These are phyloP conservation scores for Lentithecium fluviatile DNA, from an alignment of 495 filamentous ascomycete genomes.

Conservation along the genomic window DNA sequence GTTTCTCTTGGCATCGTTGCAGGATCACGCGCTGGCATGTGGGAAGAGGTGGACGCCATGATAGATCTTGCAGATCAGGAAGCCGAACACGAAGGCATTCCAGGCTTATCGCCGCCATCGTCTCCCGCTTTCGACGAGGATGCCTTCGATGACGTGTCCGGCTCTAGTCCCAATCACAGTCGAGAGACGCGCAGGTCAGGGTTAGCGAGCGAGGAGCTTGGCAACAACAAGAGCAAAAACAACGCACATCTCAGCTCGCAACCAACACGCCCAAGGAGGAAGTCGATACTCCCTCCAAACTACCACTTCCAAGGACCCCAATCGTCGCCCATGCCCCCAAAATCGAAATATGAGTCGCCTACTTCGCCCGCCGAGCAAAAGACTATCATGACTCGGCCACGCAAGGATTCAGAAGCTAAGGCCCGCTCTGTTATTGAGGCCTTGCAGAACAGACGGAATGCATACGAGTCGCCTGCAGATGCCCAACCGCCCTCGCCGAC, in stretches of 20 bases:
- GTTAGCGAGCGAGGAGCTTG: constrained; percentile 28
- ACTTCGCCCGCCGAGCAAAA: constrained; percentile 9
- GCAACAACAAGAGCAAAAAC: constrained; percentile 13
- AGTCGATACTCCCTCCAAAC: constrained; percentile 41
- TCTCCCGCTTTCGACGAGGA: constrained; percentile 43
- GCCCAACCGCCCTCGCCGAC: constrained; percentile 50
- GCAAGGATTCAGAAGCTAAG: constrained; percentile 59
- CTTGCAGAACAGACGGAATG: constrained; percentile 66
- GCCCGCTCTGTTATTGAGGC: constrained; percentile 79
- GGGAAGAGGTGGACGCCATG: constrained; percentile 48
- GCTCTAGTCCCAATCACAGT: constrained; percentile 28
- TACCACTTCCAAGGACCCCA: constrained; percentile 60
- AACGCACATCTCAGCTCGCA: constrained; percentile 3
- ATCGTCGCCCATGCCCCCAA: constrained; percentile 17
- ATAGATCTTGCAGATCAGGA: constrained; percentile 48
- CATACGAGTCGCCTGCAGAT: constrained; percentile 50
- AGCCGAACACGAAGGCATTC: constrained; percentile 38
- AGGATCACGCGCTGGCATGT: constrained; percentile 36
- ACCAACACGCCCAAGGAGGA: constrained; percentile 28
- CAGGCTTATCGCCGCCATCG: constrained; percentile 41
- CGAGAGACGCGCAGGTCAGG: constrained; percentile 27
- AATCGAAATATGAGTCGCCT: constrained; percentile 7
- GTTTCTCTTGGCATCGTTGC: constrained; percentile 38
- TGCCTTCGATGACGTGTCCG: constrained; percentile 40
- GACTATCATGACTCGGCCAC: constrained; percentile 34